A percentile compares a stretch with the other conserved stretches of the same genome.
Evolutionary conservation across 257 asterid genomes (phyloP).

Genomic region (Coffea canephora): DNA sequence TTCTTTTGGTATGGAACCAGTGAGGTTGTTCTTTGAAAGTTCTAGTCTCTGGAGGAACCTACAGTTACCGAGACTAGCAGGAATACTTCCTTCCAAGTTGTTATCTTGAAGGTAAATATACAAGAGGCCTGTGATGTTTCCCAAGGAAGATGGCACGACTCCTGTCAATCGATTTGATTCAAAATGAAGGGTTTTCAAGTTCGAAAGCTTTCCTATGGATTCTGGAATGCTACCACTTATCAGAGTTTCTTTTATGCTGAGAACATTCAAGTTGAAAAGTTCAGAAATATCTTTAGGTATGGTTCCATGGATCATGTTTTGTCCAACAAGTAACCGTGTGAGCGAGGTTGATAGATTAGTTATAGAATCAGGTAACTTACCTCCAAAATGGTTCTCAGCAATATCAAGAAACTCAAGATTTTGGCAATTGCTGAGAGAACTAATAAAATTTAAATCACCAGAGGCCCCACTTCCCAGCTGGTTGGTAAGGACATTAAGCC

Average conservation of each 20-base stretch:
- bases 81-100: slow-evolving; percentile 44
- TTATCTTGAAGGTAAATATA: slow-evolving; percentile 34
- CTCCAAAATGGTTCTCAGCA: slow-evolving; percentile 39
- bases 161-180: slow-evolving; percentile 41
- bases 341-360: slow-evolving; percentile 39
- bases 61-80: slow-evolving; percentile 36
- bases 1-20: slow-evolving; percentile 39
- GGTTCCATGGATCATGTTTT: slow-evolving; percentile 37
- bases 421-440: slow-evolving; percentile 40
- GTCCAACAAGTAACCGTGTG: slow-evolving; percentile 27
- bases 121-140: slow-evolving; percentile 35
- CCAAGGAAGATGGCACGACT: slow-evolving; percentile 35
- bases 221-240: slow-evolving; percentile 44
- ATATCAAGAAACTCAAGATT: slow-evolving; percentile 30
- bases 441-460: slow-evolving; percentile 33
- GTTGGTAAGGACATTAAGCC: slow-evolving; percentile 29
- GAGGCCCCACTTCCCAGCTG: slow-evolving; percentile 33
- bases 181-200: slow-evolving; percentile 28
- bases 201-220: slow-evolving; percentile 40
- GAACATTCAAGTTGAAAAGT: slow-evolving; percentile 32
- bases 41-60: slow-evolving; percentile 29
- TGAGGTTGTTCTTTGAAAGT: slow-evolving; percentile 38
- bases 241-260: slow-evolving; percentile 23
- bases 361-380: slow-evolving; percentile 33
- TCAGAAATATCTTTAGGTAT: slow-evolving; percentile 41